Conservation (phyloP, 2,329 filamentous ascomycete genomes). For the Xylaria sp. region DNA sequence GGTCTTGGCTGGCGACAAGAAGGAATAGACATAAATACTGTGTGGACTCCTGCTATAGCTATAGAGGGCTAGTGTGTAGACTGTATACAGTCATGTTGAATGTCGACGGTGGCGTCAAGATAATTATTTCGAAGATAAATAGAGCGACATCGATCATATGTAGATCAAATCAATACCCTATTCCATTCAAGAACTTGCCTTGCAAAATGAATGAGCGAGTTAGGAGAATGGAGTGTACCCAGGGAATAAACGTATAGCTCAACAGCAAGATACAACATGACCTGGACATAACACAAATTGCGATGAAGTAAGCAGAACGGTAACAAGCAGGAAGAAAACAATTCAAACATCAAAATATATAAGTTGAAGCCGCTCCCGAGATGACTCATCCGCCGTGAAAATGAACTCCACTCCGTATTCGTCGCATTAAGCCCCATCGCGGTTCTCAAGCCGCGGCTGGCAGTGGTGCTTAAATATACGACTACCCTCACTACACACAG, state of each 20-base stretch:
- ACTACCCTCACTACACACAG: not conserved
- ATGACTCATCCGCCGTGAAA: constrained; percentile 1
- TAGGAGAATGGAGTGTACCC: too few species aligned
- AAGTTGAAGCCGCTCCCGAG: not conserved
- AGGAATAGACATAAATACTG: constrained; percentile 19
- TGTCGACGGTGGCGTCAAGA: not conserved
- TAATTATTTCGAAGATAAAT: not conserved
- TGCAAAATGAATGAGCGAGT: not conserved
- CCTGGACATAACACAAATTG: too few species aligned
- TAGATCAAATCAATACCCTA: not conserved
- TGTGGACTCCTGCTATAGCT: not conserved
- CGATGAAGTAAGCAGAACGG: too few species aligned
- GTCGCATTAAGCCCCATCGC: not conserved
- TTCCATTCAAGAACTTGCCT: not conserved
- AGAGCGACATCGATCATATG: not conserved
- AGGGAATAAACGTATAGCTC: not conserved
- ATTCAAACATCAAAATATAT: not conserved
- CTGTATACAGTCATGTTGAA: not conserved
- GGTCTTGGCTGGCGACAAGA: constrained; percentile 52
- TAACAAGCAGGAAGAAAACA: too few species aligned
- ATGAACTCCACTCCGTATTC: constrained; percentile 7
- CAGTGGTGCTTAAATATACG: not conserved
- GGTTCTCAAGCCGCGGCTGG: not conserved
- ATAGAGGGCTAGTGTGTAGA: not conserved
- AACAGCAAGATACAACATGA: too few species aligned